A percentile compares a stretch with the other conserved stretches of the same genome.
Evolutionary conservation across 495 filamentous ascomycete species (phyloP).

Genomic region (Aspergillus biplanus): DNA sequence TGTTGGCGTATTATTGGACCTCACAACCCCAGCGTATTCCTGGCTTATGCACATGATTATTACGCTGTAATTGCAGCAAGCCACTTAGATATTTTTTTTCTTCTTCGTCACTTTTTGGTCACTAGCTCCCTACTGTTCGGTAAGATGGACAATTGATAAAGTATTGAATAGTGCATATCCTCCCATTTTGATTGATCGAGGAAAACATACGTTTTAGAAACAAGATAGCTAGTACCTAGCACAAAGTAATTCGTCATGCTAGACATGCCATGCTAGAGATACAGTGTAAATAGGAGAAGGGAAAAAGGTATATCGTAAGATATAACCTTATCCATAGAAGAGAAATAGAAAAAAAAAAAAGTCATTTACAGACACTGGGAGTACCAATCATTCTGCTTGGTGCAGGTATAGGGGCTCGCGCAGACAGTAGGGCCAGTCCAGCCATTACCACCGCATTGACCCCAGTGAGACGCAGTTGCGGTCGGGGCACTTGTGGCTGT

Average conservation of each 20-base stretch:
- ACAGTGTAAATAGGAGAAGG: too few relatives aligned
- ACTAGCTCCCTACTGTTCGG: not conserved
- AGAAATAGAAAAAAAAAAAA: not conserved
- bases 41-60: not conserved
- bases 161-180: too few relatives aligned
- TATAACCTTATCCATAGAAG: not conserved
- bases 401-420: conserved; percentile 42
- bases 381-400: conserved; percentile 44
- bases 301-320: too few relatives aligned
- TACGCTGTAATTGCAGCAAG: not conserved
- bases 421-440: conserved; percentile 55
- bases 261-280: not conserved
- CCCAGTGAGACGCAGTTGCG: conserved; percentile 34
- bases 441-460: conserved; percentile 54
- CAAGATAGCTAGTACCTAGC: too few relatives aligned
- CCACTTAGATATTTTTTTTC: not conserved
- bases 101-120: not conserved
- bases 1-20: too few relatives aligned
- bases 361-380: conserved; percentile 47
- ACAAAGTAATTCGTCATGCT: too few relatives aligned
- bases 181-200: too few relatives aligned
- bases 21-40: too few relatives aligned
- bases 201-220: too few relatives aligned
- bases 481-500: conserved; percentile 26
- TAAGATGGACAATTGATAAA: too few relatives aligned